phyloP scores from a whole-genome alignment of 164 flowering plant species.

The Tinospora cordifolia region DNA sequence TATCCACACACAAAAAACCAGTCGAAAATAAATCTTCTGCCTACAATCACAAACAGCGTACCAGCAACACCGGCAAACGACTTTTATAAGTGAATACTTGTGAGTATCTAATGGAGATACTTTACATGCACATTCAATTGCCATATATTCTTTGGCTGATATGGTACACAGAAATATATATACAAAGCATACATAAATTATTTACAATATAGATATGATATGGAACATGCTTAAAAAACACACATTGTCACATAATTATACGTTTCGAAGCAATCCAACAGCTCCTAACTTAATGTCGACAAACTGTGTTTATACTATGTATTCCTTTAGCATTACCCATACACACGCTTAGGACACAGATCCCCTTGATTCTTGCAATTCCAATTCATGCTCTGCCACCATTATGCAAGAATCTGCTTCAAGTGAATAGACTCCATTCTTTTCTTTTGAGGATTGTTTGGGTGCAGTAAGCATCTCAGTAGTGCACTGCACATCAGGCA shows the following conservation, averaged over 20 bases:
- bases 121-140: background rate
- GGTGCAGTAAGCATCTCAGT: constrained; percentile 58
- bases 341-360: constrained; percentile 88
- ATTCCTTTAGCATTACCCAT: no score
- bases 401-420: constrained; percentile 90
- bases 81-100: no score
- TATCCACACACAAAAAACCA: no score
- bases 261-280: no score
- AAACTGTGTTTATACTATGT: no score
- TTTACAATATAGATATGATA: background rate
- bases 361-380: constrained; percentile 64
- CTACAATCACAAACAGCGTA: no score
- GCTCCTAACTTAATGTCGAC: no score
- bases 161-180: background rate
- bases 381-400: constrained; percentile 91
- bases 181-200: background rate
- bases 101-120: background rate
- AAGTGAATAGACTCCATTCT: constrained; percentile 35
- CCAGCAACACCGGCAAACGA: no score
- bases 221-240: background rate
- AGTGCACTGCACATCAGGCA: constrained; percentile 87
- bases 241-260: background rate
- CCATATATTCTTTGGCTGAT: background rate
- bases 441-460: constrained; percentile 33
- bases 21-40: no score